These are phyloP conservation scores for Aspergillus terreus DNA, from an alignment of 2,329 filamentous ascomycete species.

Conservation along the genomic window DNA sequence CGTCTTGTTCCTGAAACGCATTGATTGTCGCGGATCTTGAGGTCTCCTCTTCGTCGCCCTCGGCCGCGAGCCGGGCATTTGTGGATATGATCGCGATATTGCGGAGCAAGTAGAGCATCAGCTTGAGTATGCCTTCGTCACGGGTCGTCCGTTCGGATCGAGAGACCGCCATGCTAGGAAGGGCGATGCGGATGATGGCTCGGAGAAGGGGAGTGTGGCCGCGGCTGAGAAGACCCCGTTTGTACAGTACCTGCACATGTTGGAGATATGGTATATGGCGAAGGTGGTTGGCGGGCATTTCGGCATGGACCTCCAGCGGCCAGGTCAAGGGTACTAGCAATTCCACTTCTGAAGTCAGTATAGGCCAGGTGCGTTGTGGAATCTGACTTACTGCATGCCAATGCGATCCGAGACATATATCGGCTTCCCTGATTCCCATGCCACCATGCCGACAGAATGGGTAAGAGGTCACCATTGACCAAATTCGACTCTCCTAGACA, in stretches of 20 bases:
- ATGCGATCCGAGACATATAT: constrained; percentile 71
- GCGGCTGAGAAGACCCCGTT: constrained; percentile 80
- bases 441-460: constrained; percentile 80
- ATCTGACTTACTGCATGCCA: constrained; percentile 63
- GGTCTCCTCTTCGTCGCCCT: constrained; percentile 86
- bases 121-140: constrained; percentile 88
- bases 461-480: constrained; percentile 83
- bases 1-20: constrained; percentile 84
- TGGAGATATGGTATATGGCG: constrained; percentile 86
- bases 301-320: constrained; percentile 77
- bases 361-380: background rate
- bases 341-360: constrained; percentile 55
- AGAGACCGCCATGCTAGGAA: constrained; percentile 80
- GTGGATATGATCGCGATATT: constrained; percentile 84
- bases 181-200: constrained; percentile 71
- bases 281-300: constrained; percentile 90
- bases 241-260: constrained; percentile 84
- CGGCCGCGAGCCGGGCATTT: constrained; percentile 66
- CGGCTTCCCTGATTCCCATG: constrained; percentile 69
- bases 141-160: constrained; percentile 70
- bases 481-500: constrained; percentile 89
- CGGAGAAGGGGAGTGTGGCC: constrained; percentile 74
- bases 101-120: constrained; percentile 82
- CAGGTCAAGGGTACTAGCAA: constrained; percentile 89
- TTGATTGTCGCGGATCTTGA: constrained; percentile 85